Evolutionary conservation across 192 early-diverging fungal species (phyloP), one percentile per base, ranked within the genome.

Genomic region (Paraglomus brasilianum): DNA sequence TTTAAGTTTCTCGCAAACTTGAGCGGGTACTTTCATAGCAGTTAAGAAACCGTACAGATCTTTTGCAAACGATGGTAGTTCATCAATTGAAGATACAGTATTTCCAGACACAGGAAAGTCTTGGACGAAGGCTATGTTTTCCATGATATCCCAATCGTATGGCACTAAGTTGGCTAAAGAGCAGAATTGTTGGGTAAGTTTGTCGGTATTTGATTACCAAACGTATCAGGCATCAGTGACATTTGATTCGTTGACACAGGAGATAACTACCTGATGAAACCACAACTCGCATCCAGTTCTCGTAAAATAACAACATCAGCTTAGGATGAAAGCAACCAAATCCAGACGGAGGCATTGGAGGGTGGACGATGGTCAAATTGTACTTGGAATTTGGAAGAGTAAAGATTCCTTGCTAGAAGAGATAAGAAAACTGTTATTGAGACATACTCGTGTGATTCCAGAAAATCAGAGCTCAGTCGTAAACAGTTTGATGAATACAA

Each of bases 81-180:
- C 9, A 2, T 14, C 8, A 30, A 15, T 40, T 58, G 42, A 50
- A 0, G 30, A 36, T 2, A 10, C 10, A 2, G 56, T 42, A 22
- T 17, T 39, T 1, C 22, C 43, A 39, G 60, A 17, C 0, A 63
- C 44, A 8, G 80, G 82, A 41, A 88, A 77, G 46, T 88, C 86
- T 66, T 88, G 86, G 13, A 88, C 80, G 66, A 82, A 88, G 22
- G 86, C 69, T 22, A 82, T 78, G 74, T 88, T 88, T 24, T 83
- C 78, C 17, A 85, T 45, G 8, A 76, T 68, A 10, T 80, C 70
- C 77, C 83, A 88, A 75, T 88, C 86, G 30, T 76, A 76, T 8
- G 38, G 15, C 8, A 74, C 69, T 72, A 76, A 64, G 22, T 42
- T 46, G 9, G 2, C 62, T 1, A 15, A 19, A 19, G 14, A 55